A percentile compares a stretch with the other conserved stretches of the same genome.
phyloP scores from a whole-genome alignment of 192 early-diverging fungal genomes.

The Coemansia sp. region DNA sequence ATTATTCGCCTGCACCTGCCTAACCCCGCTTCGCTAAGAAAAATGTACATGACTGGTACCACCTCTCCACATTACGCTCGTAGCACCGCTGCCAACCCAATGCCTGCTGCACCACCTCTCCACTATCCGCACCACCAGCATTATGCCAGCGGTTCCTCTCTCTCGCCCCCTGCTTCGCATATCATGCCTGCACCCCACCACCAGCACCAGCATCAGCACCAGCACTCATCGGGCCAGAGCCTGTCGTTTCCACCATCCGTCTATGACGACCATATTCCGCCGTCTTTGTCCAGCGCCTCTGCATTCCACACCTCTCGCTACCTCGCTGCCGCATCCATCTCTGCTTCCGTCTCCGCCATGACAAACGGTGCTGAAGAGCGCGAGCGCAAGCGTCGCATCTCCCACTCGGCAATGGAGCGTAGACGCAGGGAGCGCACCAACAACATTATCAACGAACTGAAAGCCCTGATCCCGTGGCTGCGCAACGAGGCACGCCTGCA shows the following conservation, averaged over 20 bases:
- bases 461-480: conserved; percentile 64
- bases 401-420: conserved; percentile 84
- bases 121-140: background rate
- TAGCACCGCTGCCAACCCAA: conserved; percentile 2
- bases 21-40: background rate
- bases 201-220: conserved; percentile 1
- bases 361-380: conserved; percentile 45
- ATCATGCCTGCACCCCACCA: background rate
- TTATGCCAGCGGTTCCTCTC: background rate
- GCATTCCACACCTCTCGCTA: conserved; percentile 5
- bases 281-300: background rate
- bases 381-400: conserved; percentile 73
- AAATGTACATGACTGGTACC: conserved; percentile 3
- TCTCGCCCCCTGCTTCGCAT: background rate
- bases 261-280: background rate
- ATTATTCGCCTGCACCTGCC: background rate
- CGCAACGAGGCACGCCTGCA: conserved; percentile 29
- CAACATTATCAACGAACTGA: conserved; percentile 74
- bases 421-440: conserved; percentile 84
- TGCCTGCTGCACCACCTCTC: background rate
- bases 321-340: background rate
- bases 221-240: background rate
- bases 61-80: background rate
- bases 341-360: background rate
- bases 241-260: background rate